Conservation (phyloP, 805 yeast species). For the Pichia kluyveri region DNA sequence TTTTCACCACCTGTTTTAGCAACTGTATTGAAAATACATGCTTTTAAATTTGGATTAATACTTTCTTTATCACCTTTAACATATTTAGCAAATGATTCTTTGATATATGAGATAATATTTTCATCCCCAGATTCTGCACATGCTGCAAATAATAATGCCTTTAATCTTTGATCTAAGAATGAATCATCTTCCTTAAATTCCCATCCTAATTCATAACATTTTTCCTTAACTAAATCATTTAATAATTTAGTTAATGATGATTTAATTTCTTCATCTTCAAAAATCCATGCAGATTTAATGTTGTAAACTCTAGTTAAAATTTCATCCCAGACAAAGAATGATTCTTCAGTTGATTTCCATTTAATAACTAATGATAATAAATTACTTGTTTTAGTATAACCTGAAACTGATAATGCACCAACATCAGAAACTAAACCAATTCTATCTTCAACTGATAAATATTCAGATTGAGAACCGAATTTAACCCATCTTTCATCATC, state of each 20-base stretch:
- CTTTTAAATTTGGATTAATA: constrained; percentile 39
- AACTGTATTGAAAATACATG: constrained; percentile 35
- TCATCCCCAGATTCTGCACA: constrained; percentile 35
- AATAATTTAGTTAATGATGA: constrained; percentile 27
- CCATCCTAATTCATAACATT: constrained; percentile 55
- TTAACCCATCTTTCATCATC: constrained; percentile 29
- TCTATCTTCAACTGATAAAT: constrained; percentile 40
- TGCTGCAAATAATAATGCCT: constrained; percentile 33
- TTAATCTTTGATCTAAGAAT: constrained; percentile 28
- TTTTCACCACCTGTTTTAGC: constrained; percentile 30
- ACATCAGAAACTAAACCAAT: constrained; percentile 51
- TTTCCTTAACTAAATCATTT: constrained; percentile 19
- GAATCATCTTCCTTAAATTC: constrained; percentile 72
- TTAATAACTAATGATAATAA: constrained; percentile 37
- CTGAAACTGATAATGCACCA: constrained; percentile 41
- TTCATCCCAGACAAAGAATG: constrained; percentile 51
- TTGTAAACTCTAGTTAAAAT: constrained; percentile 33
- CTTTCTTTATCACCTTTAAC: constrained; percentile 21
- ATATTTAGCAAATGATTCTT: constrained; percentile 21
- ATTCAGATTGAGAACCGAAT: constrained; percentile 30
- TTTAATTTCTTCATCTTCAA: constrained; percentile 28
- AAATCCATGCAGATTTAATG: constrained; percentile 27
- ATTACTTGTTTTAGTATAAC: constrained; percentile 34
- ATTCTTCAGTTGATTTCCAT: constrained; percentile 27
- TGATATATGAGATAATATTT: constrained; percentile 24